A percentile compares a stretch with the other conserved stretches of the same genome.
phyloP scores from a whole-genome alignment of 352 stramenopile genomes.

The Phytophthora crassamura region DNA sequence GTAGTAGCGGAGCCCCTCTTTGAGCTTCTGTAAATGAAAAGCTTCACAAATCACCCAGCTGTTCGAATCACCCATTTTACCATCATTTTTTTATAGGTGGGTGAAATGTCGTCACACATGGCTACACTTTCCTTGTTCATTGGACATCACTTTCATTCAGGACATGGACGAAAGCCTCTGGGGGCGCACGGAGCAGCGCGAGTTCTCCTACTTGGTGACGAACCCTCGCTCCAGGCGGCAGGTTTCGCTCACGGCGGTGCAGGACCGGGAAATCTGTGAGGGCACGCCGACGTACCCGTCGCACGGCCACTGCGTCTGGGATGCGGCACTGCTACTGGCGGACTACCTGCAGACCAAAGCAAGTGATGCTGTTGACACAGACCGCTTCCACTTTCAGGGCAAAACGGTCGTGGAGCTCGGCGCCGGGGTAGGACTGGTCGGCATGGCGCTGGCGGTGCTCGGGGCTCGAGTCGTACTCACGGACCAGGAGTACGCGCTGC shows the following conservation, averaged over 20 bases:
- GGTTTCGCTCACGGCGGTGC: slow-evolving; percentile 41
- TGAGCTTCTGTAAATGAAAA: no score
- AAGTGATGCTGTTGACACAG: neutral
- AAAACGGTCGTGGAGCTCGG: slow-evolving; percentile 53
- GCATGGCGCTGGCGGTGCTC: slow-evolving; percentile 54
- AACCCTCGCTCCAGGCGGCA: neutral
- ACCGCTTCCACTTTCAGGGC: slow-evolving; percentile 13
- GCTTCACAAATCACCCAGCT: no score
- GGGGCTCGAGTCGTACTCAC: slow-evolving; percentile 52
- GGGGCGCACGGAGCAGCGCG: slow-evolving; percentile 39
- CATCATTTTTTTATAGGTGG: slow-evolving; percentile 25
- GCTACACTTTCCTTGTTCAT: slow-evolving; percentile 19
- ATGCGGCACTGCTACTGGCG: slow-evolving; percentile 56
- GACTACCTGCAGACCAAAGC: slow-evolving; percentile 50
- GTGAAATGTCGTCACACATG: slow-evolving; percentile 5
- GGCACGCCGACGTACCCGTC: slow-evolving; percentile 49
- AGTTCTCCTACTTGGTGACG: slow-evolving; percentile 47
- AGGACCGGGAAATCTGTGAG: slow-evolving; percentile 43
- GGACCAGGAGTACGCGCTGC: slow-evolving; percentile 60
- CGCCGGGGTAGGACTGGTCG: slow-evolving; percentile 57
- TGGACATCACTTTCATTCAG: slow-evolving; percentile 4
- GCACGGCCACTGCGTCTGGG: slow-evolving; percentile 66
- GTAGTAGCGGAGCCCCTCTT: neutral
- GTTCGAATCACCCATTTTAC: slow-evolving; percentile 3
- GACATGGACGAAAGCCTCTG: slow-evolving; percentile 36